A percentile compares a stretch with the other conserved stretches of the same genome.
Evolutionary conservation across 768 basidiomycete genomes (phyloP).

Genomic region (Ramaria rubella): DNA sequence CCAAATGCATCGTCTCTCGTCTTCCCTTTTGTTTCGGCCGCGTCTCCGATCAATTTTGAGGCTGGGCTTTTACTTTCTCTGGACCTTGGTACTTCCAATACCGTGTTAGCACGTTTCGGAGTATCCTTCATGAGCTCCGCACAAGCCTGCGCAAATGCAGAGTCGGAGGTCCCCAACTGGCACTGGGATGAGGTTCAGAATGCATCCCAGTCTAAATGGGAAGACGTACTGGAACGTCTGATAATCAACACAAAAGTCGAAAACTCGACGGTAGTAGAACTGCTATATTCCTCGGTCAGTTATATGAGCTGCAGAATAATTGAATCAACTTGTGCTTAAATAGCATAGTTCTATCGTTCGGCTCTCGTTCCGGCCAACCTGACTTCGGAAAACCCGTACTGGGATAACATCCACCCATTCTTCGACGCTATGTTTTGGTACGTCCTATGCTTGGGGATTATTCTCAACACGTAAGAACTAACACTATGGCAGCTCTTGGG

Average conservation of each 20-base stretch:
- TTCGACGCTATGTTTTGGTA: conserved; percentile 48
- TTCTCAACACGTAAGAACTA: conserved; percentile 6
- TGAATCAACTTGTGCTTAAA: neutral
- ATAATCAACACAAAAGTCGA: conserved; percentile 29
- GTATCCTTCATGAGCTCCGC: conserved; percentile 20
- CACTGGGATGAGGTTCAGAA: conserved; percentile 36
- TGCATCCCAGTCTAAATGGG: conserved; percentile 36
- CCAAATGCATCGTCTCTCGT: conserved; percentile 25
- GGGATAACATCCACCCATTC: conserved; percentile 40
- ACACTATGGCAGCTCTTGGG: conserved; percentile 38
- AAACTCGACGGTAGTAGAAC: conserved; percentile 36
- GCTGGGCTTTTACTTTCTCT: conserved; percentile 42
- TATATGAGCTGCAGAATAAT: no score
- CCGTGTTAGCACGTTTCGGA: conserved; percentile 22
- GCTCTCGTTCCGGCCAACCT: conserved; percentile 47
- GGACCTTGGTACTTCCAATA: conserved; percentile 19
- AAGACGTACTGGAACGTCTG: conserved; percentile 36
- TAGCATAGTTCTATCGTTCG: conserved; percentile 39
- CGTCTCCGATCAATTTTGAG: conserved; percentile 29
- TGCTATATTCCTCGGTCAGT: conserved; percentile 43
- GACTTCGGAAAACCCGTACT: conserved; percentile 46
- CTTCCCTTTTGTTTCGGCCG: conserved; percentile 34
- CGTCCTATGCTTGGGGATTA: neutral
- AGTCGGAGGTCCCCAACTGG: conserved; percentile 28
- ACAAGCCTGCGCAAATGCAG: conserved; percentile 22